Evolutionary conservation across 78 protist species (phyloP), one percentile per base, ranked within the genome.

Genomic region (Tieghemostelium lacteum): DNA sequence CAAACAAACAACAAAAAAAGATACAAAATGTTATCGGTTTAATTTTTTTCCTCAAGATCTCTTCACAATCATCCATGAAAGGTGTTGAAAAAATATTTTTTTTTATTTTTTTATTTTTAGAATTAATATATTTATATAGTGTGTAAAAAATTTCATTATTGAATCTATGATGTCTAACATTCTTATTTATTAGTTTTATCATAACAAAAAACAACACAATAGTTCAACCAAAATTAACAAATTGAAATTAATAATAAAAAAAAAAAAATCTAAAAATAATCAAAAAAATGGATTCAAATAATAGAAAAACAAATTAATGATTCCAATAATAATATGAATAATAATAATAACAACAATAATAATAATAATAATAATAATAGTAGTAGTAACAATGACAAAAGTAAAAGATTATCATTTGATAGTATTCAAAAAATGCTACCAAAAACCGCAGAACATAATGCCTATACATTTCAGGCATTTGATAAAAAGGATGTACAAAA

Each of bases 401-500:
- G 39, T 20, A 87, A 40, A 37, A 88, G 77, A 88, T 72, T 71
- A 87, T 78, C 93, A 78, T 83, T 80, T 55, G 63, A 64, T 40
- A 55, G 62, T 45, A 39, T 80, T 31, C 42, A 67, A 26, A 22
- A 54, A 19, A 33, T 57, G 2, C 31, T 70, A 37, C 63, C 73
- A 45, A 50, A 55, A 14, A 55, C 76, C 36, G 33, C 86, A 62
- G 55, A 2, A 10, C 88, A 80, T 36, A 80, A 67, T 64, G 88
- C 77, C 19, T 39, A 80, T n/a, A 80, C 88, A 4, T 80, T 80
- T 22, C 88, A 80, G 45, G 88, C 39, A 6, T 64, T 28, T 16
- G 88, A 80, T n/a, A 54, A 57, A 57, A 64, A 67, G 34, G 88
- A 80, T 22, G 77, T 67, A 0, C 31, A 55, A 34, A 5, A 22